Base-by-base conservation (phyloP, 768 basidiomycete genomes). In the Amanita molliuscula region DNA sequence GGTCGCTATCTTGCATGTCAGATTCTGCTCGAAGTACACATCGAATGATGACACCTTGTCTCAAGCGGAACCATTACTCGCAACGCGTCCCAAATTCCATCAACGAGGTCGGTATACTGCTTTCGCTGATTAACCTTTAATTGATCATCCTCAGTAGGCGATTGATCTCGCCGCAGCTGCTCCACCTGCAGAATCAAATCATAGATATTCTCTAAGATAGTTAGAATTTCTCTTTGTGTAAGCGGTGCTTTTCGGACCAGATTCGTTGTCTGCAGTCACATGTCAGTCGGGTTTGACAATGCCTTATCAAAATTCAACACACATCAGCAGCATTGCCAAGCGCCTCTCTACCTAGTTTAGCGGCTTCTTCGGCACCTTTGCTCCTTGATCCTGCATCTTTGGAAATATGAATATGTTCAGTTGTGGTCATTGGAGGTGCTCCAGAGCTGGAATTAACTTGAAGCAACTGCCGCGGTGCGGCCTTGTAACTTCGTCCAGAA, bases 381-480 rank as follows among this genome's bases (percentile, higher is more conserved):
- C 79, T 73, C 33, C 65, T 57, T 13, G 64, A 61, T 38, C 60
- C 58, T n/a, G 65, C 60, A 6, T 77, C 71, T 62, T 77, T 82
- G 42, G 78, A 75, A 34, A 79, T 78, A 67, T 78, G 73, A 7
- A 67, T 54, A 64, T 71, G 62, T 50, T 76, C 67, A 60, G 72
- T 59, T 55, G 73, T 61, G 54, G 74, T 44, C 37, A 73, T 69
- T 8, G 74, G 74, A 8, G 74, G 74, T n/a, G 66, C 57, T 31
- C 63, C 58, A 35, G 72, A 55, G 53, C 66, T 61, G 44, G 79
- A 60, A 52, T 89, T 86, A 7, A 98, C 91, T 63, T 98, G 92
- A 3, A 99, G 76, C 21, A 98, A 79, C 53, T 96, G 95, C 36
- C 95, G 79, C 11, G 96, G 96, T n/a, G 94, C 94, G 26, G 93